Base-by-base conservation (phyloP, 148 eudicot species). In the Simmondsia chinensis region DNA sequence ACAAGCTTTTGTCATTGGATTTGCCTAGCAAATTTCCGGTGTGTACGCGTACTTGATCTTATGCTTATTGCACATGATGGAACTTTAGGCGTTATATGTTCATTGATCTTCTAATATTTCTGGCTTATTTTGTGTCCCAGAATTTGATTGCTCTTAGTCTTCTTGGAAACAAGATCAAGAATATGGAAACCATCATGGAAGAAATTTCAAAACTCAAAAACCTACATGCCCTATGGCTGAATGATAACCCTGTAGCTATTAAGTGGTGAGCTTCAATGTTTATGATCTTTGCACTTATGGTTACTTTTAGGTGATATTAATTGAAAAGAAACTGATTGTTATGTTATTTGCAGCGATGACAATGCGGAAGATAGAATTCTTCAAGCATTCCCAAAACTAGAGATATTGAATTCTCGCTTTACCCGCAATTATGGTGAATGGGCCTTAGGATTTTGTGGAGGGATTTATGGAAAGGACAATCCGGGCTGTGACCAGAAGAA, bases 381-480 rank as follows among this genome's bases (percentile, higher is more conserved):
- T 50, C 70, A 52, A 43, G 72, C 58, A 35, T 74, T 84, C 63
- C 88, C 86, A 19, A 50, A 57, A 33, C 54, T 91, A 60, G 99
- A 91, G 69, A 79, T 91, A 35, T 82, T 70, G 52, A 91, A 91
- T 65, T 82, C 83, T 21, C 35, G 40, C 20, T 91, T 82, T 60
- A 91, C 95, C n/a, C 17, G 50, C 56, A 79, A 70, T 21, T 91
- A 57, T 72, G 86, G 77, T 44, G 78, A 69, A 32, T 91, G 97
- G 97, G 99, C 95, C 16, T 48, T 91, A 37, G 99, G 99, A 54
- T 91, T 79, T 59, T 91, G 99, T 68, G 99, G 86, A 57, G 99
- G 74, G 54, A 48, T 82, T 48, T 77, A 63, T 42, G 76, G 61
- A n/a, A 68, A 76, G 69, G 89, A 82, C 30, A 85, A 75, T 37